Conservation (phyloP, 805 yeast genomes). For the Lachancea kluyveri region DNA sequence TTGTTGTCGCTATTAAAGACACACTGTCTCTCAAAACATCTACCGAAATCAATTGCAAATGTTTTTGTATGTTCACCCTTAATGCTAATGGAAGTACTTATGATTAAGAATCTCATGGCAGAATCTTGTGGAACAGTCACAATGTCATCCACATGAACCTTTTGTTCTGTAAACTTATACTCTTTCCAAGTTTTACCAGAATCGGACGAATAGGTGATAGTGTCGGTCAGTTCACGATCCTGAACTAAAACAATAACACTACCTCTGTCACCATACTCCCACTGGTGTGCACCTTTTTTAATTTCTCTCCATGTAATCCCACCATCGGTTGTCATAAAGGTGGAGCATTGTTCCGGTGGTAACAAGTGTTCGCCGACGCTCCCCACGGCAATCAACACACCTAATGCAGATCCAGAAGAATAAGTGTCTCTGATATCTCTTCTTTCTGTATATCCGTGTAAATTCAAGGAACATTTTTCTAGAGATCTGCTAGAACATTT, state of each 20-base stretch:
- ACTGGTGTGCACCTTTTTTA: slow-evolving; percentile 65
- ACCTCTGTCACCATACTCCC: slow-evolving; percentile 98
- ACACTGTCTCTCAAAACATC: slow-evolving; percentile 50
- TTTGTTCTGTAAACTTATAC: slow-evolving; percentile 51
- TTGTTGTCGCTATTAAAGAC: slow-evolving; percentile 38
- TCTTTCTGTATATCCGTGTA: slow-evolving; percentile 90
- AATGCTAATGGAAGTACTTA: slow-evolving; percentile 43
- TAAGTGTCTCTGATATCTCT: slow-evolving; percentile 76
- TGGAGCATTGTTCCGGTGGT: slow-evolving; percentile 47
- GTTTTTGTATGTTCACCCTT: slow-evolving; percentile 42
- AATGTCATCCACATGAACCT: slow-evolving; percentile 58
- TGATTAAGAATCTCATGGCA: slow-evolving; percentile 67
- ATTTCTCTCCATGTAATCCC: slow-evolving; percentile 86
- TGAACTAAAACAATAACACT: slow-evolving; percentile 71
- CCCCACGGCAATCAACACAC: slow-evolving; percentile 88
- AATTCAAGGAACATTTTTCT: slow-evolving; percentile 67
- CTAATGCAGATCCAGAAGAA: slow-evolving; percentile 85
- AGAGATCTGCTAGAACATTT: slow-evolving; percentile 45
- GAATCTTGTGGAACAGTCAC: slow-evolving; percentile 91
- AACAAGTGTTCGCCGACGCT: slow-evolving; percentile 67
- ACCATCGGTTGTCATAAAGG: slow-evolving; percentile 83
- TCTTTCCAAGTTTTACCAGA: slow-evolving; percentile 75
- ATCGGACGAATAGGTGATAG: slow-evolving; percentile 61
- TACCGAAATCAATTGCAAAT: slow-evolving; percentile 52
- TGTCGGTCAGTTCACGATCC: slow-evolving; percentile 50